A percentile compares a stretch with the other conserved stretches of the same genome.
phyloP scores from a whole-genome alignment of 148 eudicot species.

The Selenicereus undatus region DNA sequence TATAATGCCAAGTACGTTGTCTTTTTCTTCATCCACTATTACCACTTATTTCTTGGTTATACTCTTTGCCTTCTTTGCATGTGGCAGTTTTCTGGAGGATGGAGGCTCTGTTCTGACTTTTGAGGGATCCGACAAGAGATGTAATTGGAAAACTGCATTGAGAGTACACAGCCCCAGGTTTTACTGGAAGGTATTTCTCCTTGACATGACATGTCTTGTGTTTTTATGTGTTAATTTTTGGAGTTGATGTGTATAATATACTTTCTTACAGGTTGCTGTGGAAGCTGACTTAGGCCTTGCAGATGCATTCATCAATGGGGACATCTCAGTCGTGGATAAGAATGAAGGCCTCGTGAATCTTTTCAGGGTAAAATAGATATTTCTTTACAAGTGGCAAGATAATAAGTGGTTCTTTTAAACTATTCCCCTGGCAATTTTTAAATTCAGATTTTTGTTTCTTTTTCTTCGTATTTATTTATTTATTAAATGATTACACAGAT shows the following conservation, averaged over 20 bases:
- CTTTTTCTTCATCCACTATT: background rate
- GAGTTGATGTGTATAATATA: background rate
- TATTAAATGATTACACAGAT: background rate
- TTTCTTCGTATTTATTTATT: background rate
- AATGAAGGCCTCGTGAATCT: slow-evolving; percentile 73
- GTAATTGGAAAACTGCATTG: slow-evolving; percentile 46
- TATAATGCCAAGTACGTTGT: background rate
- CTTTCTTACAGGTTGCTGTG: slow-evolving; percentile 55
- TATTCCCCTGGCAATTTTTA: slow-evolving; percentile 14
- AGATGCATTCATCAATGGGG: slow-evolving; percentile 92
- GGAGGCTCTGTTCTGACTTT: slow-evolving; percentile 69
- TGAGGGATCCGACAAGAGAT: slow-evolving; percentile 48
- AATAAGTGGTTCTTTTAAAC: background rate
- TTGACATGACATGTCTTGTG: background rate
- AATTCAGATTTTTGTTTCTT: slow-evolving; percentile 42
- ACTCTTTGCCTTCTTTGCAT: background rate
- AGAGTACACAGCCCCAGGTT: slow-evolving; percentile 76
- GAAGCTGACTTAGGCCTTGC: slow-evolving; percentile 96
- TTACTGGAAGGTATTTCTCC: slow-evolving; percentile 77
- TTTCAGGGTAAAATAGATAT: slow-evolving; percentile 59
- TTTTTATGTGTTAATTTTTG: background rate
- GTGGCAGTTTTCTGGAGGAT: slow-evolving; percentile 67
- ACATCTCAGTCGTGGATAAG: slow-evolving; percentile 79
- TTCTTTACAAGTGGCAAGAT: background rate
- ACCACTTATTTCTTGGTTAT: background rate